phyloP scores from a whole-genome alignment of 2,329 filamentous ascomycete species.

The Malbranchea zuffiana region DNA sequence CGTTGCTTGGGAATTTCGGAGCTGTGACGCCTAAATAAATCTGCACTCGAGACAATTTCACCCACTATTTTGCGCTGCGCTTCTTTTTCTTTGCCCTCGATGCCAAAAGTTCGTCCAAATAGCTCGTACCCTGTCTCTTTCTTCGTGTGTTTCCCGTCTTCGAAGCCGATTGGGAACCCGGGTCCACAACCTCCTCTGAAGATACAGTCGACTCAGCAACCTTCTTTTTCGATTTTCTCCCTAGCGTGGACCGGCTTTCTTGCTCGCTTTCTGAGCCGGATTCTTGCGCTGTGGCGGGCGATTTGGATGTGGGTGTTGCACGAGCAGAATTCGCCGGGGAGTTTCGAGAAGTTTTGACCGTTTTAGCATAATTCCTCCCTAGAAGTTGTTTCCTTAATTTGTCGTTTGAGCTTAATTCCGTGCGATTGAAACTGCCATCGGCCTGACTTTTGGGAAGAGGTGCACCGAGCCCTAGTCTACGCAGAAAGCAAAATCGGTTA shows the following conservation, averaged over 20 bases:
- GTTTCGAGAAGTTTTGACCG: slow-evolving; percentile 15
- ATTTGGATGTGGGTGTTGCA: background rate
- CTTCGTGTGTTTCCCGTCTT: background rate
- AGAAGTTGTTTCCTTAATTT: slow-evolving; percentile 37
- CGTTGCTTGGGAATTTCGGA: background rate
- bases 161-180: no score
- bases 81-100: slow-evolving; percentile 41
- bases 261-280: slow-evolving; percentile 24
- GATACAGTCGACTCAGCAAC: no score
- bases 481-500: slow-evolving; percentile 8
- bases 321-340: slow-evolving; percentile 18
- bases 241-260: slow-evolving; percentile 33
- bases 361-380: slow-evolving; percentile 32
- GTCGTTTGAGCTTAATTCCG: slow-evolving; percentile 34
- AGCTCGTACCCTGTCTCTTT: slow-evolving; percentile 22
- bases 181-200: no score
- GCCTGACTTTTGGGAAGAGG: slow-evolving; percentile 33
- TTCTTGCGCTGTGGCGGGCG: background rate
- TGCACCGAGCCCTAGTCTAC: slow-evolving; percentile 40
- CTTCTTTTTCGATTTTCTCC: slow-evolving; percentile 22
- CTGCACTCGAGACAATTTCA: background rate
- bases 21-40: background rate
- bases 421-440: slow-evolving; percentile 32
- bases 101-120: slow-evolving; percentile 45
- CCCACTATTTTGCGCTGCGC: background rate